A percentile compares a stretch with the other conserved stretches of the same genome.
Evolutionary conservation across 1,284 basidiomycete species (phyloP).

Genomic region (Trichosporon asahii): DNA sequence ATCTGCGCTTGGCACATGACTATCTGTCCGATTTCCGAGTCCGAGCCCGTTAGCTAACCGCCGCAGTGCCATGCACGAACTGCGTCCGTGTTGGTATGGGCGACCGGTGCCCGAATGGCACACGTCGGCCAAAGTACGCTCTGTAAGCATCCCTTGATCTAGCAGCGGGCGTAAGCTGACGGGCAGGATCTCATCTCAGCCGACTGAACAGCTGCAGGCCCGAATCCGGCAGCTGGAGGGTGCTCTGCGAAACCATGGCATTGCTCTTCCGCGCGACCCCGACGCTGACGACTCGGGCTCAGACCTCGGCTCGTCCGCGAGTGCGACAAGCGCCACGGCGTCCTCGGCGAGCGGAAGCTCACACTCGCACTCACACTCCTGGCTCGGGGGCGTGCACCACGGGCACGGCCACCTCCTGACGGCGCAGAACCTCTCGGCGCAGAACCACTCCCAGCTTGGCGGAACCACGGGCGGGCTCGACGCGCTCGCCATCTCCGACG

Average conservation of each 20-base stretch:
- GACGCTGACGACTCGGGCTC: background rate
- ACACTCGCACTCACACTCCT: background rate
- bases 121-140: background rate
- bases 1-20: background rate
- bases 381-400: background rate
- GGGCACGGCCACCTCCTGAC: background rate
- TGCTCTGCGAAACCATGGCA: background rate
- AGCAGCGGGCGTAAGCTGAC: background rate
- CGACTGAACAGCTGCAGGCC: constrained; percentile 1
- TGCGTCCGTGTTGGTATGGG: background rate
- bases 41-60: background rate
- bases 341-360: background rate
- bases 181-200: constrained; percentile 1
- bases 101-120: constrained; percentile 2
- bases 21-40: no score
- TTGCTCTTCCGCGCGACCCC: background rate
- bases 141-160: background rate
- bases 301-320: background rate
- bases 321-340: background rate
- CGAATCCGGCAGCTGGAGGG: background rate
- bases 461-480: background rate
- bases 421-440: constrained; percentile 3
- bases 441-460: background rate
- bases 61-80: constrained; percentile 7
- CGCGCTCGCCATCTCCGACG: constrained; percentile 1